Conservation (phyloP, 2,329 filamentous ascomycete species). For the Dendryphion nanum region DNA sequence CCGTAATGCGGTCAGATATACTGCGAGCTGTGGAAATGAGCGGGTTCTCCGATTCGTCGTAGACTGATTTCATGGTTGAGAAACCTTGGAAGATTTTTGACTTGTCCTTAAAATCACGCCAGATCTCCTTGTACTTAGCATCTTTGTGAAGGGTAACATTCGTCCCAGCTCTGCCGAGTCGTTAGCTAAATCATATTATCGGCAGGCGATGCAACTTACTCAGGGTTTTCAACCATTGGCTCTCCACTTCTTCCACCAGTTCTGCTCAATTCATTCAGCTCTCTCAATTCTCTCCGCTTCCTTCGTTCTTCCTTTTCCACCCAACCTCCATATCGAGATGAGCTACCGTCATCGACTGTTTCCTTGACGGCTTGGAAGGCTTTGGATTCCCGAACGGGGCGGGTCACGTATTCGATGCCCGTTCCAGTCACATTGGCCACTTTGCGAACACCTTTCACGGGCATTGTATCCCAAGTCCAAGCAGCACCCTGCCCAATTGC, state of each 20-base stretch:
- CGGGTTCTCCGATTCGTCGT: constrained; percentile 97
- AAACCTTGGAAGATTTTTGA: constrained; percentile 85
- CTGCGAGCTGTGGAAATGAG: constrained; percentile 88
- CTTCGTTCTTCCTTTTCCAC: constrained; percentile 92
- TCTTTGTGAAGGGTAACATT: constrained; percentile 97
- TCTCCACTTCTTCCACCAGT: constrained; percentile 41
- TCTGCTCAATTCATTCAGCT: constrained; percentile 58
- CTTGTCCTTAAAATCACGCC: constrained; percentile 89
- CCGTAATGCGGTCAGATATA: constrained; percentile 88
- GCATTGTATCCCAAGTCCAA: constrained; percentile 96
- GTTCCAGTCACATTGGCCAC: constrained; percentile 83
- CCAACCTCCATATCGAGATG: constrained; percentile 94
- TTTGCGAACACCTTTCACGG: constrained; percentile 86
- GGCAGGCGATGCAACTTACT: constrained; percentile 59
- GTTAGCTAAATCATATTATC: constrained; percentile 13
- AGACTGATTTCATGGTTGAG: constrained; percentile 80
- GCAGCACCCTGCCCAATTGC: constrained; percentile 86
- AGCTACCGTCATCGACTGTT: constrained; percentile 95
- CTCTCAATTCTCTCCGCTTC: constrained; percentile 71
- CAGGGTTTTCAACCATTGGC: constrained; percentile 75
- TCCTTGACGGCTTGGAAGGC: constrained; percentile 91
- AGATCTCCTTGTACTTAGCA: constrained; percentile 96
- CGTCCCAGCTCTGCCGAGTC: constrained; percentile 71
- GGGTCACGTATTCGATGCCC: constrained; percentile 89
- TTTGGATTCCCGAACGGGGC: constrained; percentile 90